Percentiles rank a stretch among this genome's conserved stretches.
Conservation (phyloP, 2,329 filamentous ascomycete species). For the Clonostachys solani region DNA sequence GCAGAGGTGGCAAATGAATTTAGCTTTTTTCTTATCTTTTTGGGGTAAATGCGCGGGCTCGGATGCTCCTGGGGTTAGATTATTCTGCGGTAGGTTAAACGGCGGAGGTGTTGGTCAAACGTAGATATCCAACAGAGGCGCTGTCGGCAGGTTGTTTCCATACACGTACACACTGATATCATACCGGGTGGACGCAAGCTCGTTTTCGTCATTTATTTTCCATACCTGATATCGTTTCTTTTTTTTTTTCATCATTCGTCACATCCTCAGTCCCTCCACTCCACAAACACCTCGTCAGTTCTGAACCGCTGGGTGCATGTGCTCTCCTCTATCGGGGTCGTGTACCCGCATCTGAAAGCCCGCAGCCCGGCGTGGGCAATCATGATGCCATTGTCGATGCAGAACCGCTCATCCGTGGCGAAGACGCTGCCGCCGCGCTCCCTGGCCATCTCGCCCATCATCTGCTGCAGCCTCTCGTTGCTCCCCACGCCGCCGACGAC, state of each 20-base stretch:
- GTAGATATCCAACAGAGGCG: no score
- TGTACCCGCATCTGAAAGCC: slow-evolving; percentile 77
- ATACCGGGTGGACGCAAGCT: no score
- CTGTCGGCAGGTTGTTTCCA: no score
- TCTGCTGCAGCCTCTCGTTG: slow-evolving; percentile 90
- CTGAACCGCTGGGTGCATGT: slow-evolving; percentile 82
- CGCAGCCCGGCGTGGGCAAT: slow-evolving; percentile 93
- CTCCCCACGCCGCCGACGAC: slow-evolving; percentile 96
- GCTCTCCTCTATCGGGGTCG: slow-evolving; percentile 72
- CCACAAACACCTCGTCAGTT: slow-evolving; percentile 76
- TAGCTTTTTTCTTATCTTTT: no score
- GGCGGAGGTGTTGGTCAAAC: no score
- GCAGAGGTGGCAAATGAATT: no score
- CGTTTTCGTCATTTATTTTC: no score
- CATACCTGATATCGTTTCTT: not conserved
- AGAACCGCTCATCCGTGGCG: slow-evolving; percentile 95
- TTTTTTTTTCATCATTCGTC: not conserved
- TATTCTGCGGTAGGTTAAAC: no score
- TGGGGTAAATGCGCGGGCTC: no score
- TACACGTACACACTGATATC: no score
- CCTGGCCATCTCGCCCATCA: slow-evolving; percentile 95
- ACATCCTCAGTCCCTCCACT: slow-evolving; percentile 63
- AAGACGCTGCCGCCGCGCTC: slow-evolving; percentile 88
- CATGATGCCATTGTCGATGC: slow-evolving; percentile 99
- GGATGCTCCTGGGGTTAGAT: no score